Base-by-base conservation (phyloP, 73 alveolate genomes). In the Paraurostyla sp. region DNA sequence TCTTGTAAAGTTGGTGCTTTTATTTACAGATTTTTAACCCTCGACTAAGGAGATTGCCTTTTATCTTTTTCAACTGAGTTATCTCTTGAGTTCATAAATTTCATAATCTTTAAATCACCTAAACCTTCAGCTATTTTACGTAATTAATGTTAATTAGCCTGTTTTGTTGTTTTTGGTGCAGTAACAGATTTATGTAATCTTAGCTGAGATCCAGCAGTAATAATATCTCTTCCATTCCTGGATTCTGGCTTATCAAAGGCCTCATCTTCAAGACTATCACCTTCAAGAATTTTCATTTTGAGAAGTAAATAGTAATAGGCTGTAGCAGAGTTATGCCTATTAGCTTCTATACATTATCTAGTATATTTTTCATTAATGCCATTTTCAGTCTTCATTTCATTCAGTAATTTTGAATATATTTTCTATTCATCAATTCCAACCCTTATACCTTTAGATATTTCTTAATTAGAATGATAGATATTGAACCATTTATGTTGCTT, bases 281-380 rank as follows among this genome's bases (percentile, higher is more conserved):
- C 89, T 29, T 51, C 60, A 9, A 49, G 57, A 18, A 32, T 20
- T 42, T 81, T 59, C 91, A 6, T 63, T 75, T 96, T 97, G 56
- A 93, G 92, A 27, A 97, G 94, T 58, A 97, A 51, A 58, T 96
- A 92, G 87, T 97, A 96, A 92, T 97, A 96, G 35, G 97, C 85
- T 3, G 99, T 96, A 0, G 98, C 95, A 27, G 95, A 92, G 84
- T 96, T 97, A 85, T 96, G 99, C 71, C 92, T 96, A 71, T 97
- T 97, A 16, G 95, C 96, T 71, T 96, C 97, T 42, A 97, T 51
- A 85, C 97, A 91, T 69, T 96, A 89, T 78, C 83, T 92, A 30
- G 96, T 96, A 60, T 92, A 94, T 27, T 91, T 94, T 13, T 95
- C 98, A n/a, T 49, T 49, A 23, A 13, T 49, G 1, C 52, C 75